Base-by-base conservation (phyloP, 106 monocot species). In the Phalaenopsis equestris region DNA sequence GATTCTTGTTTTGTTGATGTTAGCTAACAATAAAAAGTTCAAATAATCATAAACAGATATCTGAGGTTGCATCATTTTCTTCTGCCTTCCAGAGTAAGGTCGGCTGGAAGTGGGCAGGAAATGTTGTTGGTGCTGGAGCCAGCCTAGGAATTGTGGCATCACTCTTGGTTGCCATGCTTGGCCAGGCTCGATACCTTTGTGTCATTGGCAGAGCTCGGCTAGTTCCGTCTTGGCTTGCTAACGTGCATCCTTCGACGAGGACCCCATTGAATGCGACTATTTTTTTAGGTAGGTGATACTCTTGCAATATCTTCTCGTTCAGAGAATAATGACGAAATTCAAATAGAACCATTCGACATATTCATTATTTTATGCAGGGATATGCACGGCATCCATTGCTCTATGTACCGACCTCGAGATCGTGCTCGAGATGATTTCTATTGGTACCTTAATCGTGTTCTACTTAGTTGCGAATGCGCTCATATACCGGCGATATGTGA, bases 391-490 rank as follows among this genome's bases (percentile, higher is more conserved):
- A 56, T 82, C 90, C 23, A 82, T 93, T 43, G 90, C 93, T 3
- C 85, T 93, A 75, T 90, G 90, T 87, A 90, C 89, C 0, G 88
- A 90, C 15, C 93, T 93, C 2, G 82, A 84, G 42, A 87, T 90
- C 48, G 87, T 90, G 10, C 49, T 93, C 0, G 85, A 93, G 39
- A 88, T 93, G 87, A 85, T 93, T 76, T 90, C 90, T 16, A 93
- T 93, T 18, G 93, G 93, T 56, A 90, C 90, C 11, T 88, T 90
- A 7, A 57, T 90, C 16, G 85, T 93, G 11, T 93, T 90, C 89
- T 93, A 90, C 89, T 57, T 93, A 80, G 93, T 93, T 19, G 93
- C 90, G 47, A 90, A 87, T 58, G 93, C 93, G 1, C 85, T 93
- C 39, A 42, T 90, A 80, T 93, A 90, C 76, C 83, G 82, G 14